Percentiles rank a stretch among this genome's conserved stretches.
phyloP scores from a whole-genome alignment of 495 filamentous ascomycete genomes.

The Aspergillus saccharolyticus region DNA sequence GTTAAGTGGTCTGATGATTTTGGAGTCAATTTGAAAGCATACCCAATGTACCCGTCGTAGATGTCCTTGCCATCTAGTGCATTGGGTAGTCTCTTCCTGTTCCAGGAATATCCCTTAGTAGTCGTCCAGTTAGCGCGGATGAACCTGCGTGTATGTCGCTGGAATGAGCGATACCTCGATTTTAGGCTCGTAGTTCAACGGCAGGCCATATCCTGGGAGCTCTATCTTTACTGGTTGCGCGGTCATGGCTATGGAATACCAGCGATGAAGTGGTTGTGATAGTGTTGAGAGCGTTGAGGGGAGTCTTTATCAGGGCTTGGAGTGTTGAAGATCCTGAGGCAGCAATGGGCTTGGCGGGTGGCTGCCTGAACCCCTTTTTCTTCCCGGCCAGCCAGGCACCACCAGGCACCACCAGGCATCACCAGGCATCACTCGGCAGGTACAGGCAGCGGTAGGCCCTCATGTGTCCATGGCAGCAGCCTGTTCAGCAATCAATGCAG shows the following conservation, averaged over 20 bases:
- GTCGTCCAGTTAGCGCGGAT: too few species aligned
- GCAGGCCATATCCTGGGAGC: neutral
- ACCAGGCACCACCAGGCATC: neutral
- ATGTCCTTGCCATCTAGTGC: neutral
- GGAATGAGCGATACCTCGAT: neutral
- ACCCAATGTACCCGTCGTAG: neutral
- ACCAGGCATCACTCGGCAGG: neutral
- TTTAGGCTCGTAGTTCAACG: neutral
- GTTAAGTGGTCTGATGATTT: neutral
- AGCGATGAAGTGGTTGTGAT: neutral
- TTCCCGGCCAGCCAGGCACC: neutral
- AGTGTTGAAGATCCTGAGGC: neutral
- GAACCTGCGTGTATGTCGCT: neutral
- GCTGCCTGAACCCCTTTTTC: neutral
- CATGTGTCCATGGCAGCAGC: too few species aligned
- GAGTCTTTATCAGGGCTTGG: neutral
- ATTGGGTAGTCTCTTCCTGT: neutral
- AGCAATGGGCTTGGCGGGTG: neutral
- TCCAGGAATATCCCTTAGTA: neutral
- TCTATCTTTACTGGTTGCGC: neutral
- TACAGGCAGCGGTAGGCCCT: too few species aligned
- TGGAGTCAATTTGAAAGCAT: neutral
- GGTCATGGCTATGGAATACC: neutral
- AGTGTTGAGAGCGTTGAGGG: neutral
- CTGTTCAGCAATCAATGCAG: too few species aligned